Conservation (phyloP, 2,329 filamentous ascomycete genomes). For the Chaetomium strumarium region DNA sequence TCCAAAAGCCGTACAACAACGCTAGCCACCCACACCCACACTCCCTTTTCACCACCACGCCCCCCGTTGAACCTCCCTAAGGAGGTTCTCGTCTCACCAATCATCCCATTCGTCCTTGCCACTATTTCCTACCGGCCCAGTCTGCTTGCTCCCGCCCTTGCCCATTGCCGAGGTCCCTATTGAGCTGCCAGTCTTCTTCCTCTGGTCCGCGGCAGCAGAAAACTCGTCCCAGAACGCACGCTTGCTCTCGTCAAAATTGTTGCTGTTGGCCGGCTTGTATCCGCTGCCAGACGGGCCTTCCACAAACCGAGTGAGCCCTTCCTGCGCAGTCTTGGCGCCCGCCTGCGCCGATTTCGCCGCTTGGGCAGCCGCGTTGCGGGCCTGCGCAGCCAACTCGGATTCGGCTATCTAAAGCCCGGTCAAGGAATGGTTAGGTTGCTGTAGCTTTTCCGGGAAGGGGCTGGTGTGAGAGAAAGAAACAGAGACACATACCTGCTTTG, state of each 20-base stretch:
- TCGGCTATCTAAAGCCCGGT: conserved; percentile 59
- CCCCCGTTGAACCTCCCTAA: conserved; percentile 11
- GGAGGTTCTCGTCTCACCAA: conserved; percentile 38
- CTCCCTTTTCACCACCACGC: neutral
- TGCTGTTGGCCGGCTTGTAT: conserved; percentile 33
- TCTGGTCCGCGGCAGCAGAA: conserved; percentile 59
- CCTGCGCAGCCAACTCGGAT: conserved; percentile 67
- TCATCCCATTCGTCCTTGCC: conserved; percentile 60
- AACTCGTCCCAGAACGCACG: conserved; percentile 93
- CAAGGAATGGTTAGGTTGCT: neutral
- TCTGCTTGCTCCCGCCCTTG: conserved; percentile 38
- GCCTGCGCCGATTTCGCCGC: conserved; percentile 61
- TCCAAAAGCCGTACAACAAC: too few relatives aligned
- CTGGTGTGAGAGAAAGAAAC: neutral
- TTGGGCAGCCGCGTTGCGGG: conserved; percentile 56
- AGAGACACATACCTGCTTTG: conserved; percentile 62
- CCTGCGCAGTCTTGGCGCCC: conserved; percentile 53
- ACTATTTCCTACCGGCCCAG: conserved; percentile 31
- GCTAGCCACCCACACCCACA: too few relatives aligned
- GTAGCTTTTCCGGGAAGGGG: neutral
- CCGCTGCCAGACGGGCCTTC: conserved; percentile 55
- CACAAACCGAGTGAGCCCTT: conserved; percentile 79
- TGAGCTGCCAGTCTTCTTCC: conserved; percentile 38
- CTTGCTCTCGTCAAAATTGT: conserved; percentile 54
- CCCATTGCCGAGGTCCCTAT: conserved; percentile 57